Evolutionary conservation across 345 rosid genomes (phyloP).

Genomic region (Brassica cretica): DNA sequence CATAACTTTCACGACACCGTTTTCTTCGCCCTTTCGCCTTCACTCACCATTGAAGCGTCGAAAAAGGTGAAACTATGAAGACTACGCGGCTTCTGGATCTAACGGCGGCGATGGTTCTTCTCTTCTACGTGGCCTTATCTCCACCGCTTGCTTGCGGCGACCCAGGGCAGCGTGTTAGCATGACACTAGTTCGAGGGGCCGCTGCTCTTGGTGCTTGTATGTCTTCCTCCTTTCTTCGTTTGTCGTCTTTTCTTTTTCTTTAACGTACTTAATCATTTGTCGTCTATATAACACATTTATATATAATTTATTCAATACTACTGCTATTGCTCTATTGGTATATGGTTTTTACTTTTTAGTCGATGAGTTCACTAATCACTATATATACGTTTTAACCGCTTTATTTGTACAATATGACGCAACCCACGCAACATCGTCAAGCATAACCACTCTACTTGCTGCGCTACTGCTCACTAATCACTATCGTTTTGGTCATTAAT

Average conservation of each 20-base stretch:
- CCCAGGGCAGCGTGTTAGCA: constrained; percentile 41
- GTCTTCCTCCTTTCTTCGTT: constrained; percentile 24
- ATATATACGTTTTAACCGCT: not conserved
- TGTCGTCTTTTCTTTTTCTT: not conserved
- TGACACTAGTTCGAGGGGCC: constrained; percentile 77
- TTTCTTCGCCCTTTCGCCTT: not conserved
- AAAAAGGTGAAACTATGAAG: constrained; percentile 11
- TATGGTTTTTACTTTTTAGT: not conserved
- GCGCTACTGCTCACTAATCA: not conserved
- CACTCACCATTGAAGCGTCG: constrained; percentile 12
- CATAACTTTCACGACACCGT: not conserved
- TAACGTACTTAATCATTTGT: not conserved
- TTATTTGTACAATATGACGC: not conserved
- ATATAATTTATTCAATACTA: not conserved
- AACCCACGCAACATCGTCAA: not conserved
- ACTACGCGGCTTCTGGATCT: constrained; percentile 1
- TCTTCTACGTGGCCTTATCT: constrained; percentile 35
- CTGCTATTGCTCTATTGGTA: not conserved
- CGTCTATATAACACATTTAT: not conserved
- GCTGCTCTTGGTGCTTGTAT: constrained; percentile 66
- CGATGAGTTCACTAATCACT: not conserved
- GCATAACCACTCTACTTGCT: constrained; percentile 3
- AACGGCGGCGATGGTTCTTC: constrained; percentile 23
- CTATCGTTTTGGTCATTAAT: not conserved
- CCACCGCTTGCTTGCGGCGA: constrained; percentile 40